A percentile compares a stretch with the other conserved stretches of the same genome.
These are phyloP conservation scores for Veloboletus limbatus DNA, from an alignment of 1,284 basidiomycete genomes.

Conservation along the genomic window DNA sequence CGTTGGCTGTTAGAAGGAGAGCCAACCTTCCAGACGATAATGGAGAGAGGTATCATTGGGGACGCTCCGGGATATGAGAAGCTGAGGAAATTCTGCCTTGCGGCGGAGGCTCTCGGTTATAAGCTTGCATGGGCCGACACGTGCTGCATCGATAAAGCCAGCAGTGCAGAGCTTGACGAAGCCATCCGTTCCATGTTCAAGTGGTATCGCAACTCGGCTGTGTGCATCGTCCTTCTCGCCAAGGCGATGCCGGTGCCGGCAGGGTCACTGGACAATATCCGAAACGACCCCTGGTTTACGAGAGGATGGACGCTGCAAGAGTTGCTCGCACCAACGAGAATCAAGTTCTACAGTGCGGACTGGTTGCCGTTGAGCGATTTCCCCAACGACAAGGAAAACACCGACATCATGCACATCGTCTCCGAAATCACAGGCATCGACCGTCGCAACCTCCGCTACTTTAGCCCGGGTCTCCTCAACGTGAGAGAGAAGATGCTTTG, in stretches of 20 bases:
- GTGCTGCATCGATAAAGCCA: no score
- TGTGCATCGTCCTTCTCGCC: conserved; percentile 19
- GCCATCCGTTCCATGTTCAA: conserved; percentile 23
- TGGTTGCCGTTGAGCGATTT: conserved; percentile 11
- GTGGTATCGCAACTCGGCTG: conserved; percentile 17
- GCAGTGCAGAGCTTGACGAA: conserved; percentile 25
- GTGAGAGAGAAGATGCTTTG: conserved; percentile 23
- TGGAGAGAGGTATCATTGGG: conserved; percentile 1
- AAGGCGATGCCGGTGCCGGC: background rate
- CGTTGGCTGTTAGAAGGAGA: conserved; percentile 23
- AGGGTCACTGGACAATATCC: background rate
- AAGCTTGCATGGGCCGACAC: conserved; percentile 22
- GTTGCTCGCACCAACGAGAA: conserved; percentile 19
- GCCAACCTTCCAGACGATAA: conserved; percentile 13
- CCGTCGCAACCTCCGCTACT: conserved; percentile 9
- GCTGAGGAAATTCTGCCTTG: conserved; percentile 16
- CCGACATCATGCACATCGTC: conserved; percentile 6
- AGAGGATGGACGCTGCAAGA: no score
- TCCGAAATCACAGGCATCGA: conserved; percentile 11
- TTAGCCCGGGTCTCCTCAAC: conserved; percentile 15
- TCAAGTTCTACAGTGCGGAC: conserved; percentile 19
- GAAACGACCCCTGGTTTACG: conserved; percentile 19
- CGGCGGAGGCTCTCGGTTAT: conserved; percentile 14
- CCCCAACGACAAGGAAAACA: conserved; percentile 20
- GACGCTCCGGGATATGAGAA: conserved; percentile 13